Evolutionary conservation across 164 flowering plant genomes (phyloP).

Genomic region (Nymphaea thermarum): DNA sequence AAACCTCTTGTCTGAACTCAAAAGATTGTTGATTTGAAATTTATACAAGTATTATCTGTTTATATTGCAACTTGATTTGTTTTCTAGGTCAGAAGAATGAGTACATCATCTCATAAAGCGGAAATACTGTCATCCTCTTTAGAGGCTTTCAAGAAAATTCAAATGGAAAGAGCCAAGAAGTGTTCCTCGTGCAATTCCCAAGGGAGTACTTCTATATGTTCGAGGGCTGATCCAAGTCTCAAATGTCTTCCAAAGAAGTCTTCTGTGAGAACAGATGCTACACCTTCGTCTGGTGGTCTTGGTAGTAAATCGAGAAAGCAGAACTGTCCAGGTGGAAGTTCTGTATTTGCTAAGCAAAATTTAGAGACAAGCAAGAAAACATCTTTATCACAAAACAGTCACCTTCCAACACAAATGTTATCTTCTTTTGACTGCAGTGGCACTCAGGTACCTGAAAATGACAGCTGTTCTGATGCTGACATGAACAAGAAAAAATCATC

Average conservation of each 20-base stretch:
- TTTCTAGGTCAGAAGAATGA: conserved; percentile 89
- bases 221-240: conserved; percentile 8
- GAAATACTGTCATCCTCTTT: conserved; percentile 89
- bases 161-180: conserved; percentile 49
- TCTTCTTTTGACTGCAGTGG: conserved; percentile 17
- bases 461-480: conserved; percentile 22
- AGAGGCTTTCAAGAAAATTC: conserved; percentile 90
- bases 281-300: conserved; percentile 17
- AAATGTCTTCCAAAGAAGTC: conserved; percentile 13
- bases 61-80: neutral
- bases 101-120: conserved; percentile 84
- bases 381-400: conserved; percentile 13
- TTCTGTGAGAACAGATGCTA: conserved; percentile 13
- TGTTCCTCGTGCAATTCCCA: conserved; percentile 16
- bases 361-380: conserved; percentile 30
- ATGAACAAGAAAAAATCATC: conserved; percentile 30
- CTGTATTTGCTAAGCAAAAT: conserved; percentile 27
- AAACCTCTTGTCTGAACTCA: no score
- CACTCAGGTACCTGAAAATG: conserved; percentile 25
- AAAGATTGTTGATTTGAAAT: no score
- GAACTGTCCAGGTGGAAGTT: conserved; percentile 18
- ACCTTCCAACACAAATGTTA: conserved; percentile 10
- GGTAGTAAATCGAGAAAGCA: conserved; percentile 29
- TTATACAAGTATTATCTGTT: neutral
- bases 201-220: conserved; percentile 12